Conservation (phyloP, 257 asterid species). For the Solanum acaule region DNA sequence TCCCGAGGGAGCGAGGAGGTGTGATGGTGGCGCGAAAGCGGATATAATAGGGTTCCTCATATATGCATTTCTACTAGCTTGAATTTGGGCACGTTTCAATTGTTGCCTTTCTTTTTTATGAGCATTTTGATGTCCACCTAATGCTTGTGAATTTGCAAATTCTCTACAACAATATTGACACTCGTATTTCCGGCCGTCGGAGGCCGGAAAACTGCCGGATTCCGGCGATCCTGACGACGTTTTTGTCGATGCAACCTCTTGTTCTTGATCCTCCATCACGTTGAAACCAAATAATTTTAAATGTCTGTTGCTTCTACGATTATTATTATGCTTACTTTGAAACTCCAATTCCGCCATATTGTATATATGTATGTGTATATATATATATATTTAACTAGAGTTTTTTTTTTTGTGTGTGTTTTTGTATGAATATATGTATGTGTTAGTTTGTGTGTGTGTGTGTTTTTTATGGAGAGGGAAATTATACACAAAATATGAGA, state of each 20-base stretch:
- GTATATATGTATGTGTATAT: background rate
- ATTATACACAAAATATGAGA: background rate
- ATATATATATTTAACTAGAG: background rate
- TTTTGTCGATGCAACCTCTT: constrained; percentile 33
- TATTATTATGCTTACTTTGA: constrained; percentile 33
- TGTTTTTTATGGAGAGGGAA: background rate
- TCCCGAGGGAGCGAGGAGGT: constrained; percentile 59
- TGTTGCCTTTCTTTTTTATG: constrained; percentile 95
- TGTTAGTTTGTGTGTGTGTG: background rate
- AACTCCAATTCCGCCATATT: constrained; percentile 60
- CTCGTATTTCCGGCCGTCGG: constrained; percentile 87
- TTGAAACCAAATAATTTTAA: constrained; percentile 82
- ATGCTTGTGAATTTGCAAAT: constrained; percentile 91
- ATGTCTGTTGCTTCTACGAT: constrained; percentile 22
- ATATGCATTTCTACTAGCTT: constrained; percentile 77
- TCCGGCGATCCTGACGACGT: constrained; percentile 38
- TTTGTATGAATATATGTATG: background rate
- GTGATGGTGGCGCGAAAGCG: constrained; percentile 79
- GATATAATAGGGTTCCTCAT: constrained; percentile 84
- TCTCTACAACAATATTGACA: constrained; percentile 95
- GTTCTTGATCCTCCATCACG: constrained; percentile 43
- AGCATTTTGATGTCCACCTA: constrained; percentile 97
- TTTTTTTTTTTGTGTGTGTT: background rate
- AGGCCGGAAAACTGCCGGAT: constrained; percentile 21
- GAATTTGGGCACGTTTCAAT: constrained; percentile 83